Evolutionary conservation across 2,329 filamentous ascomycete genomes (phyloP), one percentile per base, ranked within the genome.

Genomic region (Venturia aucupariae): DNA sequence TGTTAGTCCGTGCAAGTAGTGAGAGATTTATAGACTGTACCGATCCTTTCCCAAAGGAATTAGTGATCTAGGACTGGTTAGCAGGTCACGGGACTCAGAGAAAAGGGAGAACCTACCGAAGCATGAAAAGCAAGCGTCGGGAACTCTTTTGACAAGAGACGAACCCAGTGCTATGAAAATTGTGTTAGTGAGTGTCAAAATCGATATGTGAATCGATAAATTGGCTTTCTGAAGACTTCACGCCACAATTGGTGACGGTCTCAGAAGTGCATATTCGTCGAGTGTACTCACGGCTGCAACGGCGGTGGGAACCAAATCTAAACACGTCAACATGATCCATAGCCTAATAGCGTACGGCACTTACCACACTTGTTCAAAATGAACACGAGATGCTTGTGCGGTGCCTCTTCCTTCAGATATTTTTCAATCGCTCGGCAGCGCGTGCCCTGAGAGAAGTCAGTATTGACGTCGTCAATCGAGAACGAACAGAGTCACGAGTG

Each of bases 41-140:
- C 10, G 90, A 95, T 22, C 94, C 94, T 77, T 97, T 97, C 67
- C 94, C 94, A 69, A 99, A 99, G 0, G 90, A 92, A 74, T 99
- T 97, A 72, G 89, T 97, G 72, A 99, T 91, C n/a, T n/a, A n/a
- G n/a, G n/a, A n/a, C n/a, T n/a, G n/a, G n/a, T n/a, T n/a, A n/a
- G n/a, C n/a, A n/a, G n/a, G n/a, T n/a, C n/a, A n/a, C n/a, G n/a
- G n/a, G n/a, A n/a, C n/a, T n/a, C n/a, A n/a, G n/a, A n/a, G n/a
- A n/a, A n/a, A n/a, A n/a, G n/a, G n/a, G n/a, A n/a, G n/a, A n/a
- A n/a, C n/a, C n/a, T n/a, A n/a, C n/a, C 61, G 87, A 92, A 2
- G 93, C 91, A 71, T 97, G 91, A 78, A 99, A 97, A 4, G 94
- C 94, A 57, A 97, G 84, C 1, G 93, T 97, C 1, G 94, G 94